These are phyloP conservation scores for Pistacia vera DNA, from an alignment of 345 rosid genomes.

Conservation along the genomic window DNA sequence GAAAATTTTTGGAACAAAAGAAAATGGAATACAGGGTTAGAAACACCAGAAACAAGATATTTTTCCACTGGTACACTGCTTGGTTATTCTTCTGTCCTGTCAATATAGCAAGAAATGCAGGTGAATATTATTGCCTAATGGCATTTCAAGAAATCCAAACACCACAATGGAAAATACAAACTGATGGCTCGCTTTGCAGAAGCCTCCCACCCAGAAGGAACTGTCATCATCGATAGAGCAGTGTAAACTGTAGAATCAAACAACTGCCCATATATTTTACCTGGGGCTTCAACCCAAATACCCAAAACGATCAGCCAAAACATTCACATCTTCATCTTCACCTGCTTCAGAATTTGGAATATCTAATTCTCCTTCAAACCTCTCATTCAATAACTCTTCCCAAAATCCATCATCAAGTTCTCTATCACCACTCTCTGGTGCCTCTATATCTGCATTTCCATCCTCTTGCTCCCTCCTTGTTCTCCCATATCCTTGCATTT, in stretches of 20 bases:
- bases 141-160: slow-evolving; percentile 9
- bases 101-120: slow-evolving; percentile 33
- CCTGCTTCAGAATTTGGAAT: slow-evolving; percentile 26
- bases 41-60: slow-evolving; percentile 26
- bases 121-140: slow-evolving; percentile 27
- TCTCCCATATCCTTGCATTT: slow-evolving; percentile 74
- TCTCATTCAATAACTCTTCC: slow-evolving; percentile 61
- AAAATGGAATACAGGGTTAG: slow-evolving; percentile 30
- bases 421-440: slow-evolving; percentile 29
- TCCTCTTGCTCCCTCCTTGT: slow-evolving; percentile 32
- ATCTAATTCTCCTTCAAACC: slow-evolving; percentile 47
- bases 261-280: not conserved
- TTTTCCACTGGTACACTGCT: slow-evolving; percentile 26
- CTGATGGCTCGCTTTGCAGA: not conserved
- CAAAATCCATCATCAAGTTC: slow-evolving; percentile 64
- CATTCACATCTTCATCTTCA: slow-evolving; percentile 51
- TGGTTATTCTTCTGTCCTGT: slow-evolving; percentile 34
- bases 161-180: not conserved
- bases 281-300: slow-evolving; percentile 48
- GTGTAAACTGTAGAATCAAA: not conserved
- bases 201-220: slow-evolving; percentile 16
- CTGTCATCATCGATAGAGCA: not conserved
- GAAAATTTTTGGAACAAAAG: not conserved
- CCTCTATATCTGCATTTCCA: slow-evolving; percentile 28
- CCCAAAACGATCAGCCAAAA: slow-evolving; percentile 49